Percentiles rank a stretch among this genome's conserved stretches.
These are phyloP conservation scores for Vigna angularis DNA, from an alignment of 306 rosid genomes.

Conservation along the genomic window DNA sequence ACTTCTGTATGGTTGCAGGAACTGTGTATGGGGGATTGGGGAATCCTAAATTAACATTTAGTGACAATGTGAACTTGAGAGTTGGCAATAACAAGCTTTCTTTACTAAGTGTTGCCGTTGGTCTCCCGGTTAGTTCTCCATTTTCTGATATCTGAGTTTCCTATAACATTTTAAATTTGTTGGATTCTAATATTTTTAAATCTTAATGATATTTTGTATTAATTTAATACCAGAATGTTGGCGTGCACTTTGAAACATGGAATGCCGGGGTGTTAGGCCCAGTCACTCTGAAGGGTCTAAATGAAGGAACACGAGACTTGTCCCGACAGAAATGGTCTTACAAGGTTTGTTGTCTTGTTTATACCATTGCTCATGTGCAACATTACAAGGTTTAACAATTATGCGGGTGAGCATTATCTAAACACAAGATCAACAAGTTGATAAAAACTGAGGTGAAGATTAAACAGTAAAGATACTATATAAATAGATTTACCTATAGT, in stretches of 20 bases:
- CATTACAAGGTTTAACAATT: constrained; percentile 12
- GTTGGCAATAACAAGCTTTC: constrained; percentile 91
- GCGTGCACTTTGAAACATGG: constrained; percentile 77
- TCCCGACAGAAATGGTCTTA: constrained; percentile 89
- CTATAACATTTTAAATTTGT: constrained; percentile 18
- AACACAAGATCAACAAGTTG: neutral
- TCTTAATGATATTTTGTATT: constrained; percentile 15
- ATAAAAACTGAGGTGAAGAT: neutral
- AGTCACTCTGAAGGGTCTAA: constrained; percentile 67
- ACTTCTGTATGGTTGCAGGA: constrained; percentile 57
- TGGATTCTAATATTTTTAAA: neutral
- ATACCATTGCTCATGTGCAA: neutral
- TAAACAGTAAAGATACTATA: neutral
- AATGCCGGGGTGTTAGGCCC: constrained; percentile 84
- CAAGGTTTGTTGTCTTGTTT: constrained; percentile 62
- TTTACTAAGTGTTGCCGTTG: constrained; percentile 83
- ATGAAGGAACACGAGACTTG: constrained; percentile 71
- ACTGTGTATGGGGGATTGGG: constrained; percentile 66
- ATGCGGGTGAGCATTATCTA: neutral
- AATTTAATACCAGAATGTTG: constrained; percentile 75
- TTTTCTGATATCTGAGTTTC: constrained; percentile 14
- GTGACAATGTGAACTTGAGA: constrained; percentile 62
- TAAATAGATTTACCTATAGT: neutral
- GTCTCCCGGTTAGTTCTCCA: constrained; percentile 82
- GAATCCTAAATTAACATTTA: constrained; percentile 71